Evolutionary conservation across 495 filamentous ascomycete species (phyloP).

Genomic region (Cairneyella variabilis): DNA sequence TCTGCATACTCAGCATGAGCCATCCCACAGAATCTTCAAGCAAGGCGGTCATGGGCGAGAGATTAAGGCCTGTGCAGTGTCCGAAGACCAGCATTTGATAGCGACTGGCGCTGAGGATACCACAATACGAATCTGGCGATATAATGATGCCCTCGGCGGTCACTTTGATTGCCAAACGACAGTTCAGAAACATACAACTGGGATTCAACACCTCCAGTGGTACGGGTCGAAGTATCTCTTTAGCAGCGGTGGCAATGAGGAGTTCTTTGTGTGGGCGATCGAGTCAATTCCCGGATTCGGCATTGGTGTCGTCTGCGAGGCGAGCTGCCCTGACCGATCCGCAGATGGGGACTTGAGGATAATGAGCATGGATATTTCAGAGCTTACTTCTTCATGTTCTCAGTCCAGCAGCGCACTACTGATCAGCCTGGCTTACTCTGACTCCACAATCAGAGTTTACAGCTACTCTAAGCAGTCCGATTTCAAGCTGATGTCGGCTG

Average conservation of each 20-base stretch:
- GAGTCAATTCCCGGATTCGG: conserved; percentile 47
- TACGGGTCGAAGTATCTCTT: conserved; percentile 67
- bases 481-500: conserved; percentile 54
- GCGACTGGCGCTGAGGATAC: conserved; percentile 94
- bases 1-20: conserved; percentile 43
- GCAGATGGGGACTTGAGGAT: conserved; percentile 71
- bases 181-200: conserved; percentile 71
- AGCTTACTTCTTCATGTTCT: conserved; percentile 7
- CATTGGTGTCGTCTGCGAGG: conserved; percentile 54
- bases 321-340: conserved; percentile 53
- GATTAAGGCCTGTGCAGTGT: conserved; percentile 71
- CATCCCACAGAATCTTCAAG: conserved; percentile 52
- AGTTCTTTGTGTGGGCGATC: conserved; percentile 82
- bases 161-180: conserved; percentile 52
- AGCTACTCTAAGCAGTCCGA: conserved; percentile 42
- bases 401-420: conserved; percentile 40
- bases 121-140: conserved; percentile 65
- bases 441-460: conserved; percentile 71
- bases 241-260: conserved; percentile 80
- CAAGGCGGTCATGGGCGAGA: conserved; percentile 81
- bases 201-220: conserved; percentile 80
- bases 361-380: conserved; percentile 61
- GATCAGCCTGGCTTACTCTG: conserved; percentile 68
- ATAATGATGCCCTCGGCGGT: conserved; percentile 13
- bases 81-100: conserved; percentile 40